Evolutionary conservation across 2,329 filamentous ascomycete species (phyloP).

Genomic region (Dryadomyces quercus-mongolicae): DNA sequence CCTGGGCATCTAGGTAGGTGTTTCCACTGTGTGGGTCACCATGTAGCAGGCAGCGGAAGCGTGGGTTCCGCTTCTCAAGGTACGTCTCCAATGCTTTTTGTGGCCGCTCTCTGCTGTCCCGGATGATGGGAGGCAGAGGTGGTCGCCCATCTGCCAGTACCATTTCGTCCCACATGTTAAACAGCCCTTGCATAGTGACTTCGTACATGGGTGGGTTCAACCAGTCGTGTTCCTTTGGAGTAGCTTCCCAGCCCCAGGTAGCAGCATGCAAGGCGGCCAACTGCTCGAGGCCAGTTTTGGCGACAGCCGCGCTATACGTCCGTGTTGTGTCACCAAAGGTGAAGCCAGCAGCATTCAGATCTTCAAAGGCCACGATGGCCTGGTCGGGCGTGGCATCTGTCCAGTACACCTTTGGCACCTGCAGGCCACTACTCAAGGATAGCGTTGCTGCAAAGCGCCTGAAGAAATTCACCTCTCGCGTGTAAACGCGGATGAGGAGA

Average conservation of each 20-base stretch:
- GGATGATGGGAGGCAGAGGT: constrained; percentile 2
- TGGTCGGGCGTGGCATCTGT: constrained; percentile 23
- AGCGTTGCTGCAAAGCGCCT: constrained; percentile 8
- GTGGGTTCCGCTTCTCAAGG: constrained; percentile 18
- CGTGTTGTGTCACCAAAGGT: constrained; percentile 31
- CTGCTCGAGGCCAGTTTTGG: constrained; percentile 19
- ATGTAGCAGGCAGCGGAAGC: constrained; percentile 21
- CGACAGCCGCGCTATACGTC: constrained; percentile 12
- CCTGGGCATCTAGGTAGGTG: constrained; percentile 17
- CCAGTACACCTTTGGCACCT: constrained; percentile 10
- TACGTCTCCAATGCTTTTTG: constrained; percentile 19
- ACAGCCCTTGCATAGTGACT: constrained; percentile 1
- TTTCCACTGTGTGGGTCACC: constrained; percentile 24
- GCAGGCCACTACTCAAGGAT: constrained; percentile 14
- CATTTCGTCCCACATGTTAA: constrained; percentile 14
- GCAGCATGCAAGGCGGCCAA: constrained; percentile 22
- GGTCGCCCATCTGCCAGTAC: constrained; percentile 17
- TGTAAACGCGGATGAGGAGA: constrained; percentile 16
- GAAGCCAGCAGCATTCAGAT: constrained; percentile 46
- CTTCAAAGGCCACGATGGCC: constrained; percentile 56
- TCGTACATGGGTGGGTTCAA: constrained; percentile 13
- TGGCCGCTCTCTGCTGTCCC: constrained; percentile 4
- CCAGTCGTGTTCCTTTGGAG: constrained; percentile 17
- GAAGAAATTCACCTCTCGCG: constrained; percentile 14
- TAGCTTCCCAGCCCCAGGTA: constrained; percentile 12